Conservation (phyloP, 2,329 filamentous ascomycete species). For the Fusarium gaditjirri region DNA sequence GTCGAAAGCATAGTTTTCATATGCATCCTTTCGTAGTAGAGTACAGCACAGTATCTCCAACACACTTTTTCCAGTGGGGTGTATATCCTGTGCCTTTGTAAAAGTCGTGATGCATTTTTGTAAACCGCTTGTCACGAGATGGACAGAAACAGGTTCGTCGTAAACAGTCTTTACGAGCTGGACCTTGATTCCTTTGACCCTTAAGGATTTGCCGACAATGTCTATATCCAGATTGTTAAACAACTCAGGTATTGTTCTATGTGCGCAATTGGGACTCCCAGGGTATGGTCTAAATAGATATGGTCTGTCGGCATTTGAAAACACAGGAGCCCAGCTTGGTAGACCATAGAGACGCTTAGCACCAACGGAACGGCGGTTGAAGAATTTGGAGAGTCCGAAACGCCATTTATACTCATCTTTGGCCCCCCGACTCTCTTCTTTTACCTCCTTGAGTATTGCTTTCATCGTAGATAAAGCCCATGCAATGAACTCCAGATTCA, state of each 20-base stretch:
- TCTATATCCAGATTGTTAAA: neutral
- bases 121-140: neutral
- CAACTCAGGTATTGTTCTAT: neutral
- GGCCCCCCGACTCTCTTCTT: too few relatives aligned
- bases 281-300: fast-evolving
- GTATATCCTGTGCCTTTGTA: neutral
- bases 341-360: neutral
- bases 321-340: neutral
- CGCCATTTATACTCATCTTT: fast-evolving
- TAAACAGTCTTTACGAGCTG: neutral
- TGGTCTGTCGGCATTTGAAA: neutral
- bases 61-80: neutral
- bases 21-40: neutral
- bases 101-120: neutral
- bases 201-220: neutral
- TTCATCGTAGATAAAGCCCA: neutral
- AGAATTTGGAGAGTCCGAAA: neutral
- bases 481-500: neutral
- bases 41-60: neutral
- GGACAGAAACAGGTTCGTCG: neutral
- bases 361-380: neutral
- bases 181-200: neutral
- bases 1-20: neutral
- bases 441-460: fast-evolving
- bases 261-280: neutral